Base-by-base conservation (phyloP, 2,329 filamentous ascomycete genomes). In the Aureobasidium leucospermi region DNA sequence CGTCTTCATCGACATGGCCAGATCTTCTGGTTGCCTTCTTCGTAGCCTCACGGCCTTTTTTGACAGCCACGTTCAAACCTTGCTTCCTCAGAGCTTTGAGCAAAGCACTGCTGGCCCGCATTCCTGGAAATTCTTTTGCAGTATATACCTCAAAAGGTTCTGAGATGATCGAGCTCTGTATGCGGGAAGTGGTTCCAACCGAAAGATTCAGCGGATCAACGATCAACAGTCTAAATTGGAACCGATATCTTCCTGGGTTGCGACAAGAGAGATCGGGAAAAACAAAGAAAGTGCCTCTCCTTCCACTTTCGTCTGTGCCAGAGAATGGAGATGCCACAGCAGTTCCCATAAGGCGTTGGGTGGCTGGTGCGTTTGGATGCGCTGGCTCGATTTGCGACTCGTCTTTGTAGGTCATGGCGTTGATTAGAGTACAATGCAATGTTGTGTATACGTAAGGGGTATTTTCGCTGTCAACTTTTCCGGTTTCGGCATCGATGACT, bases 101-200 rank as follows among this genome's bases (percentile, higher is more conserved):
- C 39, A 94, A 74, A 16, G 81, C 78, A 29, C 87, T 91, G 70
- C 87, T 91, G 1, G 88, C 85, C 60, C 85, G 80, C 89, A 94
- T 94, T 6, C 89, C 89, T 0, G 88, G 88, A 62, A 94, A 94
- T 68, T 93, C 89, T 70, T 93, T 94, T 45, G 89, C 89, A 45
- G 87, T 91, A 71, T 87, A 92, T 7, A 92, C 89, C 11, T 82
- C 85, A 68, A 94, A 92, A n/a, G 85, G 76, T 15, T 89, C 83
- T 68, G 85, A 90, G 73, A 85, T 80, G 15, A 78, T 74, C 61
- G 76, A 76, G 7, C 78, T 78, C n/a, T 81, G 73, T 56, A 78
- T 78, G 5, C 74, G 75, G 39, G 76, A 77, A 55, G 72, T 75
- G 5, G 73, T 74, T 31, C 83, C 84, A 2, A 79, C 79, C 13